Evolutionary conservation across 768 basidiomycete genomes (phyloP), one percentile per base, ranked within the genome.

Genomic region (Cystobasidium tubakii): DNA sequence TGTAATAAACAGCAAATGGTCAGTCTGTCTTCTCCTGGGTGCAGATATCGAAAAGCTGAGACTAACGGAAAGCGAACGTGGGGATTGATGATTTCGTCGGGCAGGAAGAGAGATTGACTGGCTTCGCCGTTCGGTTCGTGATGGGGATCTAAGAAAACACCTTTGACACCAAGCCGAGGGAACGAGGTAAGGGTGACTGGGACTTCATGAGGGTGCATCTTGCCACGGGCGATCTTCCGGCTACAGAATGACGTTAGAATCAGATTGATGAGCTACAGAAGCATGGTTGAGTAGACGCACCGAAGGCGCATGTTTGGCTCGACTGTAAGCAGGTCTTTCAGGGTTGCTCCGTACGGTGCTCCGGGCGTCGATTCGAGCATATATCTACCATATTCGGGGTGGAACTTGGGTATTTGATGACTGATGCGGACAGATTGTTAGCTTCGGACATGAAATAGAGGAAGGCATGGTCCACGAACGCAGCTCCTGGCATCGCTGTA

Each of bases 361-460:
- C 96, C 96, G 0, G 96, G 96, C 0, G 95, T 99, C 1, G 92
- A 92, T 81, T 99, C 96, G 66, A 99, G 85, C 96, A 99, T 99
- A 83, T 91, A 98, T 44, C 94, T 86, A 46, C 96, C 96, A 83
- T 97, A 99, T 82, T 99, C 96, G 21, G 95, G 95, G 80, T 98
- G 96, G 79, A 94, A 98, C 15, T 88, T 90, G 1, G 96, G 96
- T 29, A 92, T 86, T 54, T 87, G 83, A 43, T 89, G 92, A 74
- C 75, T 57, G 55, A 55, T 25, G 13, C 13, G 72, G 17, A 64
- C 31, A 67, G 39, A 4, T 2, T 54, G 33, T 33, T 21, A 60
- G 21, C 50, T 57, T 17, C 29, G 69, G 29, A 7, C 33, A 23
- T 43, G 23, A 4, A 63, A 27, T n/a, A n/a, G n/a, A n/a, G n/a